A percentile compares a stretch with the other conserved stretches of the same genome.
Evolutionary conservation across 1,284 basidiomycete species (phyloP).

Genomic region (Cryptococcus maquisensis): DNA sequence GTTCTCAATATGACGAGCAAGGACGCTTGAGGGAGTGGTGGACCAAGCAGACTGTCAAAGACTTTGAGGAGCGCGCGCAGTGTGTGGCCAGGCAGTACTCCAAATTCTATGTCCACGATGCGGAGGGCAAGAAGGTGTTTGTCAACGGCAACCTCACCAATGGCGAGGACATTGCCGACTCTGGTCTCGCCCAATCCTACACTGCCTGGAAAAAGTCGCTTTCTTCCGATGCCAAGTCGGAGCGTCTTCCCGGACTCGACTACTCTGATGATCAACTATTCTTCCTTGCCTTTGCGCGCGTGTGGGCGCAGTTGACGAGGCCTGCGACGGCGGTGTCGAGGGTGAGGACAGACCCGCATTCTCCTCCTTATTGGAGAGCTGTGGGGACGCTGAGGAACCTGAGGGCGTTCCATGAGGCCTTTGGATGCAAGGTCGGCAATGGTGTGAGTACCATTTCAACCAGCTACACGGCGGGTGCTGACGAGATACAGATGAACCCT

Average conservation of each 20-base stretch:
- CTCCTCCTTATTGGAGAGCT: conserved; percentile 69
- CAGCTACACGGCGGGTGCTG: background rate
- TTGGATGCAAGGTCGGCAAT: conserved; percentile 43
- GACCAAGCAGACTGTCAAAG: conserved; percentile 72
- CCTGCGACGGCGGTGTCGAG: conserved; percentile 60
- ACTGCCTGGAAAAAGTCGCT: conserved; percentile 79
- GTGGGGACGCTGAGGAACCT: conserved; percentile 67
- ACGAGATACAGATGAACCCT: conserved; percentile 31
- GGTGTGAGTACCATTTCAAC: conserved; percentile 23
- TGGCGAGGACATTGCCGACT: conserved; percentile 85
- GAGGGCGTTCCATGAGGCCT: conserved; percentile 46
- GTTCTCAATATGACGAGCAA: conserved; percentile 56
- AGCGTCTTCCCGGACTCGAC: conserved; percentile 68
- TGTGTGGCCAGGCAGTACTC: conserved; percentile 90
- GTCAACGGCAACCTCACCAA: conserved; percentile 79
- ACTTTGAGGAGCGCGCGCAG: conserved; percentile 75
- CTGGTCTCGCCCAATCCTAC: conserved; percentile 76
- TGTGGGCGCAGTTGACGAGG: conserved; percentile 36
- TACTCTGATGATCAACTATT: conserved; percentile 80
- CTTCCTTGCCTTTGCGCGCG: conserved; percentile 71
- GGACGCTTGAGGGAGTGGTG: conserved; percentile 64
- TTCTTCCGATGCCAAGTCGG: conserved; percentile 52
- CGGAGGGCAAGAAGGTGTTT: conserved; percentile 73
- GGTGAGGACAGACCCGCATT: conserved; percentile 82
- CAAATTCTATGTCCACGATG: conserved; percentile 75